Evolutionary conservation across 2,329 filamentous ascomycete genomes (phyloP).

Genomic region (Thielaviopsis euricoi): DNA sequence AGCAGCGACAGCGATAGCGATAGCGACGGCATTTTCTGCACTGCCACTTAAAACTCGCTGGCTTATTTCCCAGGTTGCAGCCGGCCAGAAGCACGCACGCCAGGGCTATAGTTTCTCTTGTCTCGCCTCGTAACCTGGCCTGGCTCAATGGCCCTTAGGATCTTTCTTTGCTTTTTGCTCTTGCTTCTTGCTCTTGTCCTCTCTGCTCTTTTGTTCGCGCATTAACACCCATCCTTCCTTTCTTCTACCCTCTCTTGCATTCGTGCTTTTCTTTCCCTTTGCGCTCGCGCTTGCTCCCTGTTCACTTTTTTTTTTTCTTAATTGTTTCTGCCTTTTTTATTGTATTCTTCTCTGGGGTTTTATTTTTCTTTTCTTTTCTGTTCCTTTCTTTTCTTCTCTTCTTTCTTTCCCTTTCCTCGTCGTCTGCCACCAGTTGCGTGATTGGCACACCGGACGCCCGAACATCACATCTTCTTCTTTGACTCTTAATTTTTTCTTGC

Average conservation of each 20-base stretch:
- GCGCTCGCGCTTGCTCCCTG: too few relatives aligned
- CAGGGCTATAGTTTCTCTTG: neutral
- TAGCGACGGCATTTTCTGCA: too few relatives aligned
- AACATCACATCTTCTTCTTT: neutral
- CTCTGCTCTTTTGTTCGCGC: neutral
- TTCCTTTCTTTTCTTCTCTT: conserved; percentile 1
- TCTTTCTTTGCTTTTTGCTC: neutral
- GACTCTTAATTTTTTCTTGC: neutral
- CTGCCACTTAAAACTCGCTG: neutral
- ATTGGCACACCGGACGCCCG: neutral
- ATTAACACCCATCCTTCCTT: neutral
- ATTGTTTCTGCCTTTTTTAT: conserved; percentile 17
- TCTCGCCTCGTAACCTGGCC: neutral
- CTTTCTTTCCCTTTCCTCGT: conserved; percentile 1
- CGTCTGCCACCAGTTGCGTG: neutral
- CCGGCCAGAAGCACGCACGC: neutral
- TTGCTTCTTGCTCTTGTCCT: neutral
- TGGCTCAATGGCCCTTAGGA: too few relatives aligned
- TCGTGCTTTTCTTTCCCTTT: too few relatives aligned
- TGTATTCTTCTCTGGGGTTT: conserved; percentile 17
- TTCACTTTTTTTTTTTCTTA: neutral
- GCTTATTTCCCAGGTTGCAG: neutral
- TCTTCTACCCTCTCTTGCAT: too few relatives aligned
- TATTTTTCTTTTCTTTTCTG: conserved; percentile 21
- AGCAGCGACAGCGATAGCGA: too few relatives aligned